Base-by-base conservation (phyloP, 2,329 filamentous ascomycete genomes). In the Calonectria multiphialidica region DNA sequence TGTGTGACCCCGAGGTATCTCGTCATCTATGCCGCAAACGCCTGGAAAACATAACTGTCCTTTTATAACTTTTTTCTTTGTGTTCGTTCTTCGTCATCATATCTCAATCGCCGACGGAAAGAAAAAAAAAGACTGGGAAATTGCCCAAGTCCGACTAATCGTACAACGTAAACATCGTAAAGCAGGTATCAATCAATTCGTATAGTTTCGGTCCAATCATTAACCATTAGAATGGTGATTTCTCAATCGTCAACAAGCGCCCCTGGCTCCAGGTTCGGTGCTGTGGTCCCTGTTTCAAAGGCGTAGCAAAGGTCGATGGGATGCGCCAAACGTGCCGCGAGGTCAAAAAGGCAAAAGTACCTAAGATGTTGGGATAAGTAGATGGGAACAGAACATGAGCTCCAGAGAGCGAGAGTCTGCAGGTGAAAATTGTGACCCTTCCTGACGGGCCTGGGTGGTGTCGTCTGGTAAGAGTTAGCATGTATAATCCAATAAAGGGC, bases 381-480 rank as follows among this genome's bases (percentile, higher is more conserved):
- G 84, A 53, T 86, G 84, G 8, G 87, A 87, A 75, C 86, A 88
- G 73, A 88, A 88, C 71, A 86, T 85, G 47, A 89, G 80, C 76
- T 89, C 88, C 50, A 87, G 84, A 45, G 87, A 89, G 37, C 87
- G 84, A 10, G 87, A 88, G 74, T 88, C 84, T 47, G 84, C 83
- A 18, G 84, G 84, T 4, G 84, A 88, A 75, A 91, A 91, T 44
- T 87, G 84, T 5, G 88, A 87, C 25, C 87, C 84, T 59, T 88
- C 86, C 70, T 89, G 88, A 42, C 89, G 88, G 44, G 84, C 75
- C 45, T 82, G 78, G 16, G 85, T 81, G 1, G 80, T 78, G 30
- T 86, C 82, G 61, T 81, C 83, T 84, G 21, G 9, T 1, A 37
- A 37, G 18, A 13, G 61, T 72, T 53, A 75, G 40, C 13, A 33